phyloP scores from a whole-genome alignment of 441 rosid species.

The Codiaeum variegatum region DNA sequence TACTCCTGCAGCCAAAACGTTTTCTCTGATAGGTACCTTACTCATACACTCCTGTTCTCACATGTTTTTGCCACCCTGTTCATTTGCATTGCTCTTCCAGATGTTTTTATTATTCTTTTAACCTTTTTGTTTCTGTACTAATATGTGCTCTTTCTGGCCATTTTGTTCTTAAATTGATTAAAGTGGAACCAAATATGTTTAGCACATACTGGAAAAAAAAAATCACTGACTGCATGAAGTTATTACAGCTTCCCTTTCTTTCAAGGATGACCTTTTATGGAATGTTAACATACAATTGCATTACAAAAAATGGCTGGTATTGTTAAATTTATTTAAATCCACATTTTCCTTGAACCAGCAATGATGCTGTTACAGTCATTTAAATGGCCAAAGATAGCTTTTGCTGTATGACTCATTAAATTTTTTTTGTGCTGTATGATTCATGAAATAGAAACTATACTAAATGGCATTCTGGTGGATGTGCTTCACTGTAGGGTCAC shows the following conservation, averaged over 20 bases:
- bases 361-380: background rate
- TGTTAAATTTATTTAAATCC: background rate
- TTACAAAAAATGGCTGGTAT: background rate
- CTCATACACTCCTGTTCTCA: constrained; percentile 2
- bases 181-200: background rate
- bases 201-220: background rate
- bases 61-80: constrained; percentile 7
- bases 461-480: background rate
- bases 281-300: background rate
- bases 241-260: background rate
- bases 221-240: background rate
- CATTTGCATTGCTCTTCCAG: background rate
- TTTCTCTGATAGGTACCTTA: constrained; percentile 74
- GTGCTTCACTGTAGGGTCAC: background rate
- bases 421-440: background rate
- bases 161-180: background rate
- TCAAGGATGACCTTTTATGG: background rate
- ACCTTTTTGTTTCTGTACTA: background rate
- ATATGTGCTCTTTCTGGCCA: background rate
- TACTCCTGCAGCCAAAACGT: constrained; percentile 82
- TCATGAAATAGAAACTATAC: background rate
- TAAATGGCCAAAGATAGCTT: background rate
- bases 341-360: background rate
- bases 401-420: background rate
- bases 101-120: background rate